These are phyloP conservation scores for Simplicillium aogashimaense DNA, from an alignment of 2,329 filamentous ascomycete species.

Conservation along the genomic window DNA sequence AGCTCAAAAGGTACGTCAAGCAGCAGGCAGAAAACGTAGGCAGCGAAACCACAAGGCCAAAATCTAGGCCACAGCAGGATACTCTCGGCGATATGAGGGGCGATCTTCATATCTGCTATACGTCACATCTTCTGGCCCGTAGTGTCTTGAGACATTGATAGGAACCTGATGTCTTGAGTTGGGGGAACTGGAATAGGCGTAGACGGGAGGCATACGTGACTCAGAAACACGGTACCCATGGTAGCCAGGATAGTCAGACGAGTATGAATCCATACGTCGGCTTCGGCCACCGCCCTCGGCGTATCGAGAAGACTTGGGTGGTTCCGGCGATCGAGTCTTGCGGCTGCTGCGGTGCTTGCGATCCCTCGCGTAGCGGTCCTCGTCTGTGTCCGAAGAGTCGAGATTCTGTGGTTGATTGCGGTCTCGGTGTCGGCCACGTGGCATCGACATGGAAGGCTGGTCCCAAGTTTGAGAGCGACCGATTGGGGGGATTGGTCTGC, in stretches of 20 bases:
- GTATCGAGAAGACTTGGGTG: constrained; percentile 13
- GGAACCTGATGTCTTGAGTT: not conserved
- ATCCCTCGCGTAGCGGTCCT: constrained; percentile 16
- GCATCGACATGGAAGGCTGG: constrained; percentile 14
- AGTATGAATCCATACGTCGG: constrained; percentile 17
- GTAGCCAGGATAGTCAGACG: constrained; percentile 1
- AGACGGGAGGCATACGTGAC: not conserved
- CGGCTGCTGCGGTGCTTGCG: constrained; percentile 24
- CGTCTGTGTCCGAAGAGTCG: constrained; percentile 23
- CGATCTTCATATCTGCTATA: constrained; percentile 3
- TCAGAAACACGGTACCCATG: constrained; percentile 1
- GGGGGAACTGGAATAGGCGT: constrained; percentile 3
- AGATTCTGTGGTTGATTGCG: constrained; percentile 24
- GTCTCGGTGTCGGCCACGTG: constrained; percentile 26
- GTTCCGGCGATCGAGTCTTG: constrained; percentile 23
- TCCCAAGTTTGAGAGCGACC: constrained; percentile 23
- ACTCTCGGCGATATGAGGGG: not conserved
- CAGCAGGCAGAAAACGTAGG: too few relatives aligned
- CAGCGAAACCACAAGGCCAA: not conserved
- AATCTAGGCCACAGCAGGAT: not conserved
- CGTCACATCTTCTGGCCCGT: not conserved
- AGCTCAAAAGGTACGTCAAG: constrained; percentile 1
- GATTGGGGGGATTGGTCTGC: constrained; percentile 17
- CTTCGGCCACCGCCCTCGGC: constrained; percentile 17
- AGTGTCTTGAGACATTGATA: not conserved